Evolutionary conservation across 2,329 filamentous ascomycete species (phyloP), one percentile per base, ranked within the genome.

Genomic region (Hortaea werneckii): DNA sequence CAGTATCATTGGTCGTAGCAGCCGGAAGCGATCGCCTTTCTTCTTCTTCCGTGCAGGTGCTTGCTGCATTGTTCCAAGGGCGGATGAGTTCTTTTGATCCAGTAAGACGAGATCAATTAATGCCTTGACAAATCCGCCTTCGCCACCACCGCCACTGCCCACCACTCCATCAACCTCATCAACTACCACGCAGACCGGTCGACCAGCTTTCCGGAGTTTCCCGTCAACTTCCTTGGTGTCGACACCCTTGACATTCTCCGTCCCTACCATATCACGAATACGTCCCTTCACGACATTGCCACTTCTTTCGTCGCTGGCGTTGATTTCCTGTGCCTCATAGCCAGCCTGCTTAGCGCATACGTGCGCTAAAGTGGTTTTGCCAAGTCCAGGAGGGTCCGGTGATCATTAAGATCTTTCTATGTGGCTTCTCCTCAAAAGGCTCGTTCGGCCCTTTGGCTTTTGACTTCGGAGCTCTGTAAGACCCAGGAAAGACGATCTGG

Each of bases 161-260:
- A 94, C 87, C 0, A 94, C 92, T 37, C 92, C 92, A 61, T 98
- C 92, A 1, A 96, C 92, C 66, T 98, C 92, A 59, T 98, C 92
- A 1, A 98, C 87, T 2, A 98, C 77, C 4, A 98, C 85, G 55
- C 92, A 98, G 0, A 95, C 82, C 0, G 92, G 94, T 48, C 82
- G 86, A 9, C 86, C 88, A 30, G 83, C 74, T 60, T 87, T 94
- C 45, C 77, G 75, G 8, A 79, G 67, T 66, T 79, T 79, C 42
- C 72, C 78, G 40, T 66, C 67, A 20, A 64, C 60, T 4, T 62
- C 70, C 50, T 72, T 78, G 2, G 66, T 69, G 45, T 83, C 79
- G 46, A 79, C 74, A 6, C 86, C 81, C 28, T 77, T 92, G 50
- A 98, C 90, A 49, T 87, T 95, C 64, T 98, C 90, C 0, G 92